Conservation (phyloP, 495 filamentous ascomycete species). For the Aspergillus sclerotiicarbonarius region DNA sequence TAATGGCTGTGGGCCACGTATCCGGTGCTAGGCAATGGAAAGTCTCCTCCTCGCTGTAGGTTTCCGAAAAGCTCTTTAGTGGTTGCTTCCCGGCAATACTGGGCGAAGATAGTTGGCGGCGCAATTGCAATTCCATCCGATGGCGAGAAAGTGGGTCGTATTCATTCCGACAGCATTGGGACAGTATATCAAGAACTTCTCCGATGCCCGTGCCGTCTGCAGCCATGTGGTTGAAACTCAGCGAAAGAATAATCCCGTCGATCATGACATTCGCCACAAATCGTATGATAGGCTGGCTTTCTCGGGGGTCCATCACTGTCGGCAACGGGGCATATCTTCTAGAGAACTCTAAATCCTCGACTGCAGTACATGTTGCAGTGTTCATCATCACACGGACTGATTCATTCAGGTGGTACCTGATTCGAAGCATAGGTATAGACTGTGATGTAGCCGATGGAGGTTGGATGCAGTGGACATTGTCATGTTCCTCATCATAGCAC, state of each 20-base stretch:
- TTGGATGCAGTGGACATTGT: slow-evolving; percentile 2
- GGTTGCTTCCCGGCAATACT: background rate
- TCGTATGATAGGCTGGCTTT: background rate
- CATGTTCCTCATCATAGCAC: background rate
- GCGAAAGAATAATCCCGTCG: background rate
- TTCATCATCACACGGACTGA: background rate
- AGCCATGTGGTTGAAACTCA: background rate
- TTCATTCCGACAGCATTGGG: background rate
- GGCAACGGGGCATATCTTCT: background rate
- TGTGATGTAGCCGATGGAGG: background rate
- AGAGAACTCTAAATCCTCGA: background rate
- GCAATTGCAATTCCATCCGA: background rate
- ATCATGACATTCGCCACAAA: background rate
- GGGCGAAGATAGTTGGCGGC: background rate
- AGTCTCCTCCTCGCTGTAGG: background rate
- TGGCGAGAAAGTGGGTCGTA: background rate
- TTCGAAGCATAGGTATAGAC: background rate
- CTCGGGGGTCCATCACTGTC: background rate
- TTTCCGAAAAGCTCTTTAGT: background rate
- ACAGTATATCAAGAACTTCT: background rate
- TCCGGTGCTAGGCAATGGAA: background rate
- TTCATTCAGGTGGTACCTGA: background rate
- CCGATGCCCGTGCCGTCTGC: background rate
- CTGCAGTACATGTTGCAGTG: background rate
- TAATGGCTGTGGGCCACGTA: background rate